Conservation (phyloP, 2,329 filamentous ascomycete species). For the Arthrobotrys musiformis region DNA sequence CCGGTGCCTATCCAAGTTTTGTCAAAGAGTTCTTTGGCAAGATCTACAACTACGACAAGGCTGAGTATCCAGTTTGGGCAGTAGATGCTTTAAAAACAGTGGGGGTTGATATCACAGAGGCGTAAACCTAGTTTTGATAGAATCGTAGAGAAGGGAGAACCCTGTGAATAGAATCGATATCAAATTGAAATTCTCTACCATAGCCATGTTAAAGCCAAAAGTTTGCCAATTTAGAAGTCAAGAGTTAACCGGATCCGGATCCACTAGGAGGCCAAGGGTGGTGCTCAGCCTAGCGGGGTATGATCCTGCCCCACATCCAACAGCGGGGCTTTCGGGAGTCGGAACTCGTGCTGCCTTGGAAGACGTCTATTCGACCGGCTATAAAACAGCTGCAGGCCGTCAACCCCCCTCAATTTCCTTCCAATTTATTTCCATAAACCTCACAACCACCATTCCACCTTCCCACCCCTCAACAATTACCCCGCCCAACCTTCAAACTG, state of each 20-base stretch:
- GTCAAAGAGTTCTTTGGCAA: slow-evolving; percentile 80
- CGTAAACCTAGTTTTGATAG: not conserved
- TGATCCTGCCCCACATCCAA: slow-evolving; percentile 26
- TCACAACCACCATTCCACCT: not conserved
- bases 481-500: slow-evolving; percentile 34
- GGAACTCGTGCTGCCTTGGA: not conserved
- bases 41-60: slow-evolving; percentile 73
- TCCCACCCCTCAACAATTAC: not conserved
- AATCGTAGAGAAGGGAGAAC: not conserved
- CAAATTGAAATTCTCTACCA: not conserved
- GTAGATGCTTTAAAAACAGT: slow-evolving; percentile 80
- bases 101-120: slow-evolving; percentile 71
- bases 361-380: not conserved
- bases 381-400: not conserved
- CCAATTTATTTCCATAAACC: not conserved
- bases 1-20: slow-evolving; percentile 82
- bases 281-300: slow-evolving; percentile 17
- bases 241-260: not conserved
- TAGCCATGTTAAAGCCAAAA: not conserved
- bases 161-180: not conserved
- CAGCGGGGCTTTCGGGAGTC: not conserved
- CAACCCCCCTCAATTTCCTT: not conserved
- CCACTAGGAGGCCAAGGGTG: not conserved
- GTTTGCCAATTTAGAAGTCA: not conserved
- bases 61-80: slow-evolving; percentile 82